These are phyloP conservation scores for Choanephora cucurbitarum DNA, from an alignment of 371 early-diverging fungal species.

Conservation along the genomic window DNA sequence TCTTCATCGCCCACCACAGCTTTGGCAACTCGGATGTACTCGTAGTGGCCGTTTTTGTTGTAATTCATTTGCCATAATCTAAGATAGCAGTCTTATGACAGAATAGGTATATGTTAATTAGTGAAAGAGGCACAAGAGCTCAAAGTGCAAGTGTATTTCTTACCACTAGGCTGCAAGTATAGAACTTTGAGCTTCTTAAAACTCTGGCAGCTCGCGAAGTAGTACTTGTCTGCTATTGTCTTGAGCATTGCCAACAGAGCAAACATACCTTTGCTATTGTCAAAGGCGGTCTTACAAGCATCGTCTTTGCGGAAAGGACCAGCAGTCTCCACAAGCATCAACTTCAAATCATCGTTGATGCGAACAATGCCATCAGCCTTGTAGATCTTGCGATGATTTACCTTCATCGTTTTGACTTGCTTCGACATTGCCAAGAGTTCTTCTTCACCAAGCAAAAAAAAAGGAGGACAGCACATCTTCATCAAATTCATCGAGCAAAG, in stretches of 20 bases:
- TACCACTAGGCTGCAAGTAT: not conserved
- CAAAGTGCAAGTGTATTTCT: not conserved
- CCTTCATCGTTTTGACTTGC: not conserved
- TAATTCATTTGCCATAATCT: not conserved
- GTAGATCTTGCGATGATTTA: not conserved
- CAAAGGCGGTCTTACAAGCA: not conserved
- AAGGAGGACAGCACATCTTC: not conserved
- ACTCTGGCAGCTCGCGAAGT: not conserved
- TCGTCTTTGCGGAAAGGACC: no score
- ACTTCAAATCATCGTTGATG: not conserved
- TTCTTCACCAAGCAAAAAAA: conserved; percentile 5
- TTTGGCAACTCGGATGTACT: not conserved
- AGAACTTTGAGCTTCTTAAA: not conserved
- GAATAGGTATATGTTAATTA: no score
- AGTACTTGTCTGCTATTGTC: not conserved
- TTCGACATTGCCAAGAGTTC: conserved; percentile 1
- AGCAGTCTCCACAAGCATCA: no score
- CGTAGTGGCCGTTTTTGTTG: not conserved
- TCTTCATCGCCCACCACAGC: not conserved
- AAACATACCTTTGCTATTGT: conserved; percentile 1
- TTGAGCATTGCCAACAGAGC: not conserved
- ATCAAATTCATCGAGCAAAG: not conserved
- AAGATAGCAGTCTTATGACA: no score
- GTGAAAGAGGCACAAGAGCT: no score
- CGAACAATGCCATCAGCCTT: not conserved